Percentiles rank a stretch among this genome's conserved stretches.
Evolutionary conservation across 495 filamentous ascomycete species (phyloP).

Genomic region (Achaetomiella virescens): DNA sequence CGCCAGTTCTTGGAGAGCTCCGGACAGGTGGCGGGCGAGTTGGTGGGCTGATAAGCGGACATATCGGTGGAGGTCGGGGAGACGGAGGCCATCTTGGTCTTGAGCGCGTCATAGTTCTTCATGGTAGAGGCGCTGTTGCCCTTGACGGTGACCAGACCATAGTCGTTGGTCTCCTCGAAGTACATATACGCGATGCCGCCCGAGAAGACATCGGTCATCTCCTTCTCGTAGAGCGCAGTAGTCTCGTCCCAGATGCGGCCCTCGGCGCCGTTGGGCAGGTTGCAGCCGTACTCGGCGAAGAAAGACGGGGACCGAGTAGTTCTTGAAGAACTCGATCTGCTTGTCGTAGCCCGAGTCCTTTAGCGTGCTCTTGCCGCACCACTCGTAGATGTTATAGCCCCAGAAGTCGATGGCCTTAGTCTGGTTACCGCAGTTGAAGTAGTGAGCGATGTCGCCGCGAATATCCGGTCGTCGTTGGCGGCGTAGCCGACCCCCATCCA

Average conservation of each 20-base stretch:
- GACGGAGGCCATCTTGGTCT: conserved; percentile 60
- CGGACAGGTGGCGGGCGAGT: conserved; percentile 72
- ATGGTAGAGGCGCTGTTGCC: conserved; percentile 54
- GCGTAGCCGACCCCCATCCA: conserved; percentile 89
- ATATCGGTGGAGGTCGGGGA: conserved; percentile 61
- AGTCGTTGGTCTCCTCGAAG: conserved; percentile 87
- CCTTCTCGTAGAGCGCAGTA: conserved; percentile 64
- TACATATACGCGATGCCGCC: conserved; percentile 98
- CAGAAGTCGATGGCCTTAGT: conserved; percentile 79
- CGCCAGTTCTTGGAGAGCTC: conserved; percentile 57
- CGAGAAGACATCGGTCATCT: conserved; percentile 83
- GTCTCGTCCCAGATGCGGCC: conserved; percentile 84
- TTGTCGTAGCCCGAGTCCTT: conserved; percentile 66
- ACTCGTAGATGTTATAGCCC: conserved; percentile 99
- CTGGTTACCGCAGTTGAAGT: conserved; percentile 79
- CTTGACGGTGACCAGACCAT: conserved; percentile 64
- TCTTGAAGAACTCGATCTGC: conserved; percentile 73
- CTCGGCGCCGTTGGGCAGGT: conserved; percentile 48
- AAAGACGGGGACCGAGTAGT: conserved; percentile 89
- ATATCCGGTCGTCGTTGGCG: conserved; percentile 83
- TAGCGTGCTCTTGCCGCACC: conserved; percentile 82
- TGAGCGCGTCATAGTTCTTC: conserved; percentile 69
- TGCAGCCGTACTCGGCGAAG: conserved; percentile 98
- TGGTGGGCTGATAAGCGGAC: conserved; percentile 69
- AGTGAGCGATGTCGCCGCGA: conserved; percentile 70